Base-by-base conservation (phyloP, 495 filamentous ascomycete genomes). In the Achaetomiella virescens region DNA sequence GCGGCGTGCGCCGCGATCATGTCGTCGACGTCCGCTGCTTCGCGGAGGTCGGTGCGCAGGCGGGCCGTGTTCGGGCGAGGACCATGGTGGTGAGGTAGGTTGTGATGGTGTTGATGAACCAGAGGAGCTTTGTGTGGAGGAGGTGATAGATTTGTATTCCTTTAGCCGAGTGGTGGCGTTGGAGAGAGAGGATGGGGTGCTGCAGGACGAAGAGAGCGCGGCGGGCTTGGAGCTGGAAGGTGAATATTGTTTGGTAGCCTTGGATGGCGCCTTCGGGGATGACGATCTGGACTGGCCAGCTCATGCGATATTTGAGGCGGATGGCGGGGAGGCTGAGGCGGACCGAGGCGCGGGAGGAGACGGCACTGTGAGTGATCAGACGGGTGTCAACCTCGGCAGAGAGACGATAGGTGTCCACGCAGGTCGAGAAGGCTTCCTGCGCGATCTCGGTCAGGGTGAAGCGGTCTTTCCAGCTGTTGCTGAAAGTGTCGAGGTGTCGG, bases 221-320 rank as follows among this genome's bases (percentile, higher is more conserved):
- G 31, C 86, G 83, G 20, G 88, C 78, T 63, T 96, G 91, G 25
- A 92, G 78, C 0, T 95, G 75, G 31, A 96, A 83, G 0, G 77
- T 84, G 57, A 88, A 89, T 15, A 90, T 72, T 2, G 77, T 71
- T 58, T 87, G 84, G 66, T 96, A 95, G 0, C 74, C 72, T 0
- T 64, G 49, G 24, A 91, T 76, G 0, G 83, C 78, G 4, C 78
- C 70, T 22, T 79, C 78, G 0, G 78, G 81, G 44, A 96, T 76
- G 21, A 97, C 81, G 46, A 96, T 93, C 33, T 84, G 86, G n/a
- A 95, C 76, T 0, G 90, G 84, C 91, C 91, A 96, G 8, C 87
- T 82, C 3, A 97, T 75, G 45, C 78, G 69, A 58, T 86, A 88
- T 3, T 72, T 73, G 11, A 89, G 73, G 7, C 73, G 76, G 6